Conservation (phyloP, 2,329 filamentous ascomycete genomes). For the Knufia fluminis region DNA sequence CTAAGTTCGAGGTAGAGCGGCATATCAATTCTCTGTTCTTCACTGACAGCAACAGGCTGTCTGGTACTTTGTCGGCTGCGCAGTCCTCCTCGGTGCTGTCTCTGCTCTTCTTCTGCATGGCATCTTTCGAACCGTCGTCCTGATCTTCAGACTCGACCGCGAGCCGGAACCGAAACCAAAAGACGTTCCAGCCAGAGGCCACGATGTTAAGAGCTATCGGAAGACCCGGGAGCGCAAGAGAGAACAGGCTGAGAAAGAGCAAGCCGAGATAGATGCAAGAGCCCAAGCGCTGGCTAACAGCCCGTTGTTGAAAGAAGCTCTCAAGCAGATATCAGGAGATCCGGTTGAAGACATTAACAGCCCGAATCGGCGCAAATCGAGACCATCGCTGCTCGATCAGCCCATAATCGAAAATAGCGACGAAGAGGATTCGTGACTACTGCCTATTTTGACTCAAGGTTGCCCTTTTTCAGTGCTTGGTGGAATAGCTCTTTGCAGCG, state of each 20-base stretch:
- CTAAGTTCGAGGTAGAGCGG: conserved; percentile 47
- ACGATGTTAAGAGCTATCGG: conserved; percentile 22
- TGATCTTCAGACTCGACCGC: conserved; percentile 30
- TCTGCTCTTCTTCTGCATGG: conserved; percentile 53
- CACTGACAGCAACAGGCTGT: conserved; percentile 28
- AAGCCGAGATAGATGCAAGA: conserved; percentile 15
- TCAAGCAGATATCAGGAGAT: conserved; percentile 16
- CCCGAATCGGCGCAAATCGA: conserved; percentile 13
- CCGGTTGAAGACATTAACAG: conserved; percentile 3
- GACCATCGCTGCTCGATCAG: conserved; percentile 15
- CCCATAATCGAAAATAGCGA: conserved; percentile 22
- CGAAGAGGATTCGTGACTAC: conserved; percentile 16
- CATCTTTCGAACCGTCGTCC: conserved; percentile 46
- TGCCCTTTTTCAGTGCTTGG: conserved; percentile 31
- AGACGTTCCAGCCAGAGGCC: conserved; percentile 17
- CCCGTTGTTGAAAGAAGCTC: conserved; percentile 18
- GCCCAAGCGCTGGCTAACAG: conserved; percentile 18
- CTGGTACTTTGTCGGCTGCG: conserved; percentile 53
- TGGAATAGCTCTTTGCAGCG: conserved; percentile 72
- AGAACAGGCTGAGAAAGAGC: conserved; percentile 14
- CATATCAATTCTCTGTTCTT: conserved; percentile 16
- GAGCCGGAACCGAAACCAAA: conserved; percentile 8
- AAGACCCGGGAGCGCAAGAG: conserved; percentile 22
- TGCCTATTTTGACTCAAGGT: background rate
- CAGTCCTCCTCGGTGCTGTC: conserved; percentile 56